A percentile compares a stretch with the other conserved stretches of the same genome.
phyloP scores from a whole-genome alignment of 495 filamentous ascomycete genomes.

The Bryoglossum gracile region DNA sequence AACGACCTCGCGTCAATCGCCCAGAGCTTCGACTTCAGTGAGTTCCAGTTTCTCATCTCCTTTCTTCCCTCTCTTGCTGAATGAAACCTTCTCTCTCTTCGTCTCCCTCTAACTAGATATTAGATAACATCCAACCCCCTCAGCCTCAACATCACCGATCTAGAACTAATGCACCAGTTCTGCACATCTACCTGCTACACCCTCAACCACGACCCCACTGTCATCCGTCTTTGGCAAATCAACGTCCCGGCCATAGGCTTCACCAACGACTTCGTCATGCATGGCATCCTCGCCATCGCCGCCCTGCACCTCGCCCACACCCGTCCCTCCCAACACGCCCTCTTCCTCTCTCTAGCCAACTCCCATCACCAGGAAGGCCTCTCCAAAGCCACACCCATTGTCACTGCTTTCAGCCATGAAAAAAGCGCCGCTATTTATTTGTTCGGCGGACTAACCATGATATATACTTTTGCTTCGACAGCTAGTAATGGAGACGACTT shows the following conservation, averaged over 20 bases:
- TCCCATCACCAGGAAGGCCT: constrained; percentile 43
- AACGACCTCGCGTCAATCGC: not conserved
- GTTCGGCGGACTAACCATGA: constrained; percentile 42
- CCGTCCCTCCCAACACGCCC: constrained; percentile 29
- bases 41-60: not conserved
- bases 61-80: no score
- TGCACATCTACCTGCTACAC: constrained; percentile 30
- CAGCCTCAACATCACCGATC: constrained; percentile 28
- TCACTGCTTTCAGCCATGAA: constrained; percentile 36
- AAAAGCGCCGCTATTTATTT: constrained; percentile 44
- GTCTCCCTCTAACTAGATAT: no score
- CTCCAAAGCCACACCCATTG: constrained; percentile 35
- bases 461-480: constrained; percentile 40
- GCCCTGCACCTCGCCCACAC: constrained; percentile 45
- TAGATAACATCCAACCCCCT: not conserved
- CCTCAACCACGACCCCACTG: constrained; percentile 26
- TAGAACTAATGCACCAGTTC: constrained; percentile 38
- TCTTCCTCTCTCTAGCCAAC: constrained; percentile 41
- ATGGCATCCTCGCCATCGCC: constrained; percentile 41
- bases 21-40: not conserved
- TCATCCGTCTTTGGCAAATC: constrained; percentile 30
- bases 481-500: constrained; percentile 33
- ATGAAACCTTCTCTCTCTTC: not conserved
- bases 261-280: constrained; percentile 45
- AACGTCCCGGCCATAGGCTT: constrained; percentile 42